Evolutionary conservation across 495 filamentous ascomycete species (phyloP), one percentile per base, ranked within the genome.

Genomic region (Aspergillus avenaceus): DNA sequence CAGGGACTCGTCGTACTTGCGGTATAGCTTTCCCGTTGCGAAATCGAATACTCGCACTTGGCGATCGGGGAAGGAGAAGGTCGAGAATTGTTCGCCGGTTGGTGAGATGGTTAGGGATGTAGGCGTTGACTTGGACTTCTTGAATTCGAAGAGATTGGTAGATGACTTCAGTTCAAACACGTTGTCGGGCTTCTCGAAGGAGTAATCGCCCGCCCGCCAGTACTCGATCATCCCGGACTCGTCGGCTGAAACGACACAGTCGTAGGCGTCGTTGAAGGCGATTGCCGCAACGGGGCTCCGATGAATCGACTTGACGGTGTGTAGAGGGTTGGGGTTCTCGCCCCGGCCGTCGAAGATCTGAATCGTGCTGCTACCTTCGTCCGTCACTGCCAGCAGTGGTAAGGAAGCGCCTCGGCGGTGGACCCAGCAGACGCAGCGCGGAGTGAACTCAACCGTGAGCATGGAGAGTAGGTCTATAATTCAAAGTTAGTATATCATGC

Each of bases 141-240:
- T 97, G 73, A 97, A 99, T 27, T 95, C 92, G 64, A 99, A 97
- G 2, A 99, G 77, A 47, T 87, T 90, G 9, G 93, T 99, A 3
- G 84, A 84, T 61, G 88, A 93, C 64, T 99, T 99, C 60, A 86
- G 86, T 41, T 87, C 77, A 61, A 95, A 99, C 14, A 99, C 91
- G 47, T 84, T 88, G 54, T 90, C 84, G 0, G 93, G 93, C 60
- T 97, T 97, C 60, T 93, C 90, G 55, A 90, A 97, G 13, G 73
- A 81, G 8, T 79, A 81, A 49, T 80, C 81, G 19, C 66, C 63
- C 2, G 93, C 90, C 42, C 78, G 74, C 93, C 93, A 99, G 65
- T 99, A 99, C 64, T 99, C 93, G 13, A 99, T 61, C 95, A 97
- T 97, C 9, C 93, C 92, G 27, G 82, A 80, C 54, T 95, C 86